Conservation (phyloP, 1,284 basidiomycete species). For the Apiotrichum porosum region DNA sequence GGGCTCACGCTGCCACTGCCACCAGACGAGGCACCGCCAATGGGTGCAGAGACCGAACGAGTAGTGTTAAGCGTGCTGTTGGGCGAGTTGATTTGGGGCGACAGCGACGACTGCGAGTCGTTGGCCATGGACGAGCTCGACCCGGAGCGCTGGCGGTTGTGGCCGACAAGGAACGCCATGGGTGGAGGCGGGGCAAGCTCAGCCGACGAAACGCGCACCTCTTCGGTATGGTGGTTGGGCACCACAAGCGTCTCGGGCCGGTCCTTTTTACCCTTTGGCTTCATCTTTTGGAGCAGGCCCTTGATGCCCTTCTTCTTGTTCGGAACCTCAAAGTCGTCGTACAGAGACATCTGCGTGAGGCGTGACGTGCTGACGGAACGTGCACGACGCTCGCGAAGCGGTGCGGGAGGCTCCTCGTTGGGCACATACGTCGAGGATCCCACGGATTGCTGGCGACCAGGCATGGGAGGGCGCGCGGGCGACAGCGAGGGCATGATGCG, state of each 20-base stretch:
- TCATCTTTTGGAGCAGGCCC: conserved; percentile 73
- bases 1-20: conserved; percentile 29
- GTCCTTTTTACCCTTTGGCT: conserved; percentile 47
- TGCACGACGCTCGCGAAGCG: conserved; percentile 7
- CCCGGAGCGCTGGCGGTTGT: conserved; percentile 31
- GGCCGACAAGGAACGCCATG: conserved; percentile 70
- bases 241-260: conserved; percentile 40
- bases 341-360: conserved; percentile 31
- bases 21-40: conserved; percentile 16
- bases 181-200: conserved; percentile 73
- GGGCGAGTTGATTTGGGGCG: conserved; percentile 1
- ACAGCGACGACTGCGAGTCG: conserved; percentile 13
- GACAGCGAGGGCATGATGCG: conserved; percentile 40
- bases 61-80: not conserved
- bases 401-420: not conserved
- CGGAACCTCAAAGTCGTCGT: conserved; percentile 40
- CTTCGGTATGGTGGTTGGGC: conserved; percentile 35
- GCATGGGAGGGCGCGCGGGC: conserved; percentile 41
- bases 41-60: conserved; percentile 43
- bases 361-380: conserved; percentile 30
- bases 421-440: conserved; percentile 2
- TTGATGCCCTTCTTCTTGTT: conserved; percentile 70
- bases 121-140: conserved; percentile 33
- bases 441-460: conserved; percentile 6
- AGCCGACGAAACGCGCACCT: conserved; percentile 47